Conservation (phyloP, 2,329 filamentous ascomycete species). For the Sporothrix luriei region DNA sequence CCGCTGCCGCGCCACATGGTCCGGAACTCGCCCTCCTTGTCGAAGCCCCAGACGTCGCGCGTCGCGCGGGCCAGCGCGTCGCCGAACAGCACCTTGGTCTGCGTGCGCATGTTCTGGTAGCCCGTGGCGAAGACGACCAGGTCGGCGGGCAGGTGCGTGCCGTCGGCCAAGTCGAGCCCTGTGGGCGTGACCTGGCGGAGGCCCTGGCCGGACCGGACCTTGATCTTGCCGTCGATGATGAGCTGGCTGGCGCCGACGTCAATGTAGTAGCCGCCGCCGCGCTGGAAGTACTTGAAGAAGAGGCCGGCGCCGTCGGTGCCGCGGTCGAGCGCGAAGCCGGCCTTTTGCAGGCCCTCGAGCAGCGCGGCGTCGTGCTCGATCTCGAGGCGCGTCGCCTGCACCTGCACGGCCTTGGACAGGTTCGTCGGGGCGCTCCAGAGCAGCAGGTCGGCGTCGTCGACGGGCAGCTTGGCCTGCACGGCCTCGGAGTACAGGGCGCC, state of each 20-base stretch:
- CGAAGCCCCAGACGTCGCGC: slow-evolving; percentile 63
- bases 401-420: slow-evolving; percentile 55
- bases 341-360: slow-evolving; percentile 55
- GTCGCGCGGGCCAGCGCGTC: slow-evolving; percentile 61
- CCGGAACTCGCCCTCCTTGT: slow-evolving; percentile 58
- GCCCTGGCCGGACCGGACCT: slow-evolving; percentile 55
- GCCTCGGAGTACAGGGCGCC: slow-evolving; percentile 47
- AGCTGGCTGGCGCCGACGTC: slow-evolving; percentile 58
- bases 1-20: slow-evolving; percentile 62
- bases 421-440: slow-evolving; percentile 54
- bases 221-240: slow-evolving; percentile 60
- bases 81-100: slow-evolving; percentile 63
- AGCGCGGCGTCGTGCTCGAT: slow-evolving; percentile 44
- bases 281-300: slow-evolving; percentile 61
- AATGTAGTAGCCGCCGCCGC: slow-evolving; percentile 64
- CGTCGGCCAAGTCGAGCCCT: slow-evolving; percentile 52
- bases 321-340: slow-evolving; percentile 60
- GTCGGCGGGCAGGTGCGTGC: slow-evolving; percentile 55
- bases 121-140: slow-evolving; percentile 61
- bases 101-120: slow-evolving; percentile 67
- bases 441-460: slow-evolving; percentile 61
- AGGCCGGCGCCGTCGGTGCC: slow-evolving; percentile 59
- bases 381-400: slow-evolving; percentile 47
- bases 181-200: slow-evolving; percentile 50
- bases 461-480: slow-evolving; percentile 46